Percentiles rank a stretch among this genome's conserved stretches.
phyloP scores from a whole-genome alignment of 148 eudicot genomes.

The Chenopodium formosanum region DNA sequence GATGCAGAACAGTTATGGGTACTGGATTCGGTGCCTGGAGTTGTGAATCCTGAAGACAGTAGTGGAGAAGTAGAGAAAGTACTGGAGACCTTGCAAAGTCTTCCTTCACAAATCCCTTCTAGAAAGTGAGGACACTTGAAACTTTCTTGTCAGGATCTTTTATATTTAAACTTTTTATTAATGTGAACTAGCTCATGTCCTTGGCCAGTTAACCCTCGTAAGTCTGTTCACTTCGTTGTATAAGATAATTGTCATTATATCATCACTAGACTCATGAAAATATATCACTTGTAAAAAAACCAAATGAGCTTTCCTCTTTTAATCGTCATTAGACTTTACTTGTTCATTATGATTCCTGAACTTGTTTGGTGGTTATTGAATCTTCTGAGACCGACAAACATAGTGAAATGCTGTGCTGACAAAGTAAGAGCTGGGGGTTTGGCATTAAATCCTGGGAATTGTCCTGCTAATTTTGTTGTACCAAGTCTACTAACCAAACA shows the following conservation, averaged over 20 bases:
- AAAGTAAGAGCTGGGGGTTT: not conserved
- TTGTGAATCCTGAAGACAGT: conserved; percentile 54
- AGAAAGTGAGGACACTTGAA: conserved; percentile 49
- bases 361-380: not conserved
- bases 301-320: not conserved
- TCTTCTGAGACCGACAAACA: not conserved
- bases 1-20: conserved; percentile 98
- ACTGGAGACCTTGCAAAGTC: conserved; percentile 77
- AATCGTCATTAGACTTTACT: not conserved
- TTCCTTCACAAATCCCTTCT: conserved; percentile 74
- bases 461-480: not conserved
- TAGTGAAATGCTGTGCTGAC: not conserved
- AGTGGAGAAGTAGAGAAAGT: conserved; percentile 94
- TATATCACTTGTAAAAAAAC: not conserved
- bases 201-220: not conserved
- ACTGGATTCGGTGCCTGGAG: conserved; percentile 90
- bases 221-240: not conserved
- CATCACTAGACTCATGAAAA: not conserved
- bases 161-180: not conserved
- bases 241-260: no score
- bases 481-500: not conserved
- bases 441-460: not conserved
- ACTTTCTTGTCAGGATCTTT: not conserved
- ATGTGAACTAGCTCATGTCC: not conserved
- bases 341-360: not conserved